Evolutionary conservation across 164 flowering plant genomes (phyloP), one percentile per base, ranked within the genome.

Genomic region (Nymphaea colorata): DNA sequence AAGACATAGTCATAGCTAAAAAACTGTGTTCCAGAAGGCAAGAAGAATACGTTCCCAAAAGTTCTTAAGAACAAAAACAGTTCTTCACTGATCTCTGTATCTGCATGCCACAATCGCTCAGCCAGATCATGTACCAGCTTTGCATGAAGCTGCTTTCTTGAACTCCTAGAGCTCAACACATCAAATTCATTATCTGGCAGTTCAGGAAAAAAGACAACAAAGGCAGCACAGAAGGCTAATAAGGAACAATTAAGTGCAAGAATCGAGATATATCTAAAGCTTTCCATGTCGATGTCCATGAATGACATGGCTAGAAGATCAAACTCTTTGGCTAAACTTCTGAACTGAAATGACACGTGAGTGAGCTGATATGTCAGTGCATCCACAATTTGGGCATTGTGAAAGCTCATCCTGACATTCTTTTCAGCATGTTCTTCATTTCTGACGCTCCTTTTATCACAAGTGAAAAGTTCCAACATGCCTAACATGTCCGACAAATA

Each of bases 231-330:
- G 64, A 93, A 88, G 45, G 96, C 95, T 77, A 93, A 70, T 3
- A 88, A 14, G 3, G 92, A 87, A 79, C 88, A 88, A 76, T 76
- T 74, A 4, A 89, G 70, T 44, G 92, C 89, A 75, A 85, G 81
- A 18, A 78, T 67, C 16, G 90, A 84, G 68, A 90, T 76, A 65
- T 73, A 73, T 67, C 64, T 76, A 53, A 68, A 73, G 73, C 93
- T 87, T 74, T 67, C 76, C 3, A 62, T 53, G 70, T 85, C 93
- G 75, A 90, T 82, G 53, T 71, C 88, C 68, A 80, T 74, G 75
- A 87, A 90, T 63, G 88, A 86, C 53, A 77, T 64, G 47, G 79
- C 80, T 25, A 92, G 73, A 64, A 87, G 79, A 77, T 90, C 98
- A 78, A 75, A 78, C 75, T 89, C 90, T 70, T 68, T 68, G 16